phyloP scores from a whole-genome alignment of 1,139 yeast species.

The Kluyveromyces sp. region DNA sequence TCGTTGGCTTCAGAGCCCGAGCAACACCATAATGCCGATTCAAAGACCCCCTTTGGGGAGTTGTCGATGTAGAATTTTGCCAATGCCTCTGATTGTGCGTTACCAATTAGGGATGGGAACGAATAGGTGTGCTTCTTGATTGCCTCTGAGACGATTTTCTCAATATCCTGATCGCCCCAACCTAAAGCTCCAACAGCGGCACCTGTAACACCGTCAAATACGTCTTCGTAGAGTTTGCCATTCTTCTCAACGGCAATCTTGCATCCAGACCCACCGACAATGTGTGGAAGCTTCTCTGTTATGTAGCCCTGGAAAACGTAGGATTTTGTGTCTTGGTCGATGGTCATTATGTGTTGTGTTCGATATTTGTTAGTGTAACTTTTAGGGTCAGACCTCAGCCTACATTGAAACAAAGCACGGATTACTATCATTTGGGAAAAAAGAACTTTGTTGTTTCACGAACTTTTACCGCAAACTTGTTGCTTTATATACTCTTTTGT shows the following conservation, averaged over 20 bases:
- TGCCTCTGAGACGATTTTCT: constrained; percentile 23
- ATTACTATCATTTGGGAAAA: too few relatives aligned
- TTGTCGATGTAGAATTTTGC: constrained; percentile 41
- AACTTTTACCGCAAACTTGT: too few relatives aligned
- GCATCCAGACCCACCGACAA: constrained; percentile 44
- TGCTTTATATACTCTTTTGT: too few relatives aligned
- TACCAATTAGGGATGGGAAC: constrained; percentile 38
- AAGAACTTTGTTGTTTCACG: too few relatives aligned
- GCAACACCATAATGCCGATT: constrained; percentile 42
- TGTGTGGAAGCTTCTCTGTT: constrained; percentile 37
- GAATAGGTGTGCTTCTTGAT: constrained; percentile 35
- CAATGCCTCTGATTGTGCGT: constrained; percentile 42
- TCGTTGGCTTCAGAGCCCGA: constrained; percentile 52
- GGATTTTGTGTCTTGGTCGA: constrained; percentile 18
- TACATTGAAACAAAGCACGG: too few relatives aligned
- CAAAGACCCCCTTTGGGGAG: constrained; percentile 42
- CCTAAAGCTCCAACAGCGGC: constrained; percentile 33
- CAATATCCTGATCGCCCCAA: constrained; percentile 27
- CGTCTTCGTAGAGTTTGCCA: constrained; percentile 39
- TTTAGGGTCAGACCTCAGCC: too few relatives aligned
- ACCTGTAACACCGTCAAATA: constrained; percentile 33
- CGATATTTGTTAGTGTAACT: too few relatives aligned
- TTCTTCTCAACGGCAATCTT: constrained; percentile 42
- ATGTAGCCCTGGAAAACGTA: constrained; percentile 40
- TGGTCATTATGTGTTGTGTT: constrained; percentile 9